Evolutionary conservation across 352 stramenopile genomes (phyloP).

Genomic region (Phytophthora agathidicida): DNA sequence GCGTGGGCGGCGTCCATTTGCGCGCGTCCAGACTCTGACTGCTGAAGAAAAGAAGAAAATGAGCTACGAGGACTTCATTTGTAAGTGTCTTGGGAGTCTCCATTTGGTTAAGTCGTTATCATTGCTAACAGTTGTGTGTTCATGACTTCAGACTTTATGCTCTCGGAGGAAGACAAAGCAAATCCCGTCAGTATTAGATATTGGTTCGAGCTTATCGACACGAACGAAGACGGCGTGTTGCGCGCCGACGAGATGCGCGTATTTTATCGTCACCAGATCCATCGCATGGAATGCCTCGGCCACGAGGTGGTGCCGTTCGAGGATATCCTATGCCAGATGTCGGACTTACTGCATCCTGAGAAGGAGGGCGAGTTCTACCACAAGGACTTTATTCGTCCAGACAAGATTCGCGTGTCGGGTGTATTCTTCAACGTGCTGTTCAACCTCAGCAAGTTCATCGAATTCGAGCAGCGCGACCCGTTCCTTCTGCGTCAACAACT

Average conservation of each 20-base stretch:
- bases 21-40: conserved; percentile 76
- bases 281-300: conserved; percentile 98
- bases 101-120: not conserved
- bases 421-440: conserved; percentile 99
- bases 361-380: conserved; percentile 83
- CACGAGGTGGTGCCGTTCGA: conserved; percentile 98
- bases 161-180: conserved; percentile 99
- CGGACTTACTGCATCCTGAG: conserved; percentile 79
- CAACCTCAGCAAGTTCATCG: conserved; percentile 99
- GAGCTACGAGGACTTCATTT: conserved; percentile 93
- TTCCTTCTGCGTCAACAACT: conserved; percentile 96
- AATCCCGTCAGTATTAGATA: conserved; percentile 97
- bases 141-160: conserved; percentile 94
- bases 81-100: conserved; percentile 36
- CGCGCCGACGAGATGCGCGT: conserved; percentile 96
- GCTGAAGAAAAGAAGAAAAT: conserved; percentile 88
- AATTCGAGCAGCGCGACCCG: conserved; percentile 98
- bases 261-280: conserved; percentile 94
- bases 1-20: conserved; percentile 79
- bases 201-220: conserved; percentile 98
- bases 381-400: conserved; percentile 78
- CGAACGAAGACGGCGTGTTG: conserved; percentile 97
- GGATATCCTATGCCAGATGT: conserved; percentile 99
- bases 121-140: not conserved
- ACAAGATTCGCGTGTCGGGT: conserved; percentile 93